Conservation (phyloP, 1,284 basidiomycete genomes). For the Apiotrichum sp. region DNA sequence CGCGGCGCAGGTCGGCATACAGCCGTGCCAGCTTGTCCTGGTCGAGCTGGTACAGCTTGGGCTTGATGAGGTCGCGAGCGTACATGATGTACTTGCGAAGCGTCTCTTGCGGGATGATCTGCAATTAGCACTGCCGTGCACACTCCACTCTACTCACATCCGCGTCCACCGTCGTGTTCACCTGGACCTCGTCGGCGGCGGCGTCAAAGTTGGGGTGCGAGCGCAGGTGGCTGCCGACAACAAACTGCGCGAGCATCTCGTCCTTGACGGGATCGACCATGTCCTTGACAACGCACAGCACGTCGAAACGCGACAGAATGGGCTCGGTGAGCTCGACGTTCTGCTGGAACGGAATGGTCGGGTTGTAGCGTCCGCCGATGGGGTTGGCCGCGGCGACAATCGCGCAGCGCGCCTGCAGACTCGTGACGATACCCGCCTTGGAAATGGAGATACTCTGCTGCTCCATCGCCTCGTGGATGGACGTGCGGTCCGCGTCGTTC, state of each 20-base stretch:
- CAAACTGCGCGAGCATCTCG: constrained; percentile 92
- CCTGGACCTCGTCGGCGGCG: constrained; percentile 76
- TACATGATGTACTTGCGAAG: constrained; percentile 99
- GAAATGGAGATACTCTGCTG: constrained; percentile 99
- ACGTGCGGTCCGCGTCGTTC: constrained; percentile 96
- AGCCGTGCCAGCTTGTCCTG: constrained; percentile 92
- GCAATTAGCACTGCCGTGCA: background rate
- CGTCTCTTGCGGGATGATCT: constrained; percentile 95
- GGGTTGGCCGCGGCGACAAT: constrained; percentile 98
- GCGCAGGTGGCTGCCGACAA: constrained; percentile 89
- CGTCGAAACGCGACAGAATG: constrained; percentile 97
- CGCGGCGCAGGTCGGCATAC: constrained; percentile 92
- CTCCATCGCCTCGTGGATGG: constrained; percentile 99
- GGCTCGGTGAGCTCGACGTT: constrained; percentile 99
- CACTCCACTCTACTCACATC: constrained; percentile 59
- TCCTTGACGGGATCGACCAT: constrained; percentile 94
- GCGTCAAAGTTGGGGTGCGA: constrained; percentile 90
- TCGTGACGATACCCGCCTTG: constrained; percentile 97
- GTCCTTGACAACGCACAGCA: constrained; percentile 97
- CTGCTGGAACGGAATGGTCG: constrained; percentile 95
- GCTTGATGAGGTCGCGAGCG: constrained; percentile 83
- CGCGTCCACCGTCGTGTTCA: constrained; percentile 79
- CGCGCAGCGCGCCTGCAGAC: constrained; percentile 91
- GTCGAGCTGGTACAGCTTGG: constrained; percentile 90
- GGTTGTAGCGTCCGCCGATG: constrained; percentile 89